These are phyloP conservation scores for Termitomyces bulborhizus DNA, from an alignment of 768 basidiomycete genomes.

Conservation along the genomic window DNA sequence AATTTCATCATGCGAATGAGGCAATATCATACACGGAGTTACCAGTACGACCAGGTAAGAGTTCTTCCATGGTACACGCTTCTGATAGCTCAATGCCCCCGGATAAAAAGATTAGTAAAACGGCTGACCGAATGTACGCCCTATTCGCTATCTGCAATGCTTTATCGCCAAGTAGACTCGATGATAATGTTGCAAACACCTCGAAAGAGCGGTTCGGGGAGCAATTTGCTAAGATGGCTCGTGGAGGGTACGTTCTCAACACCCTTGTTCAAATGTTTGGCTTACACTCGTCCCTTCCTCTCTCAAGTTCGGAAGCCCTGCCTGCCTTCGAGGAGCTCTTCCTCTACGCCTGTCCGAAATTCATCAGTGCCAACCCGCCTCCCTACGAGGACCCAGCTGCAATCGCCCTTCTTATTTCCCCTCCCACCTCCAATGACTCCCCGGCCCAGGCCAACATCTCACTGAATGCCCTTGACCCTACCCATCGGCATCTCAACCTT, in stretches of 20 bases:
- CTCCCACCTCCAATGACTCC: slow-evolving; percentile 27
- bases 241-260: slow-evolving; percentile 48
- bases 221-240: slow-evolving; percentile 78
- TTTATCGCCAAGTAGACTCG: slow-evolving; percentile 85
- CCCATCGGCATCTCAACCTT: slow-evolving; percentile 75
- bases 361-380: slow-evolving; percentile 91
- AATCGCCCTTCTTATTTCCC: slow-evolving; percentile 43
- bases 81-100: not conserved
- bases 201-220: slow-evolving; percentile 95
- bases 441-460: slow-evolving; percentile 20
- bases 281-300: not conserved
- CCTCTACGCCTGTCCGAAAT: slow-evolving; percentile 92
- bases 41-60: slow-evolving; percentile 88
- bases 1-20: slow-evolving; percentile 96
- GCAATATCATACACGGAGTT: slow-evolving; percentile 93
- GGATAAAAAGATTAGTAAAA: slow-evolving; percentile 79
- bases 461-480: slow-evolving; percentile 53
- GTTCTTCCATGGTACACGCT: not conserved
- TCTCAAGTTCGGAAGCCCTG: slow-evolving; percentile 58
- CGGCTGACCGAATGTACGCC: slow-evolving; percentile 96
- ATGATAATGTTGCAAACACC: slow-evolving; percentile 90
- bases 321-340: slow-evolving; percentile 89
- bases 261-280: not conserved
- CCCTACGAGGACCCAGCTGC: slow-evolving; percentile 79
- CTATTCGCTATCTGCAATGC: slow-evolving; percentile 91